Evolutionary conservation across 495 filamentous ascomycete genomes (phyloP).

Genomic region (Penicillium ochrochloron): DNA sequence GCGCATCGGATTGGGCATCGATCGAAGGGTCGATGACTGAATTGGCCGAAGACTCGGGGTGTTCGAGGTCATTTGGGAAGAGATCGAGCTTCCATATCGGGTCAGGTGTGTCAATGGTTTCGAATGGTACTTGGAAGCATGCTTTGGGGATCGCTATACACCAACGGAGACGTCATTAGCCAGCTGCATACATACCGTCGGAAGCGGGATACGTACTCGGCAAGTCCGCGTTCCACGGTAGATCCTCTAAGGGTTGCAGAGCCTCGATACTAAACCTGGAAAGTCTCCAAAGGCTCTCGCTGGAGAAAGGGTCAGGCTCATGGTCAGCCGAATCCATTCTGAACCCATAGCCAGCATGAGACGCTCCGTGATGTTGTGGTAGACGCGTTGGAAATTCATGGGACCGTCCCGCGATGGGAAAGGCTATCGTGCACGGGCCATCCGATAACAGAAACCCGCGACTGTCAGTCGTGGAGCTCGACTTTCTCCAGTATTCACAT

Average conservation of each 20-base stretch:
- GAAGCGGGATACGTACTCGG: slow-evolving; percentile 36
- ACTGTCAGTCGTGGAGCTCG: slow-evolving; percentile 18
- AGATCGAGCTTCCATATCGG: slow-evolving; percentile 42
- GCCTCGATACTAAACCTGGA: slow-evolving; percentile 52
- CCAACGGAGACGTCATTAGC: slow-evolving; percentile 11
- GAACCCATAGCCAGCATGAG: slow-evolving; percentile 28
- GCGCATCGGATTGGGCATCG: slow-evolving; percentile 30
- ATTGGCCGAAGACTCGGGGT: slow-evolving; percentile 23
- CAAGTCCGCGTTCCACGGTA: slow-evolving; percentile 42
- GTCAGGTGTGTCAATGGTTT: slow-evolving; percentile 27
- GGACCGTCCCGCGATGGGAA: slow-evolving; percentile 25
- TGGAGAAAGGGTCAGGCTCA: slow-evolving; percentile 66
- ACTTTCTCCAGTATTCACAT: background rate
- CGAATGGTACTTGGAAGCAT: slow-evolving; percentile 31
- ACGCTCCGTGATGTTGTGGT: slow-evolving; percentile 10
- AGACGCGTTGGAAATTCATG: slow-evolving; percentile 17
- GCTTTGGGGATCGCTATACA: slow-evolving; percentile 36
- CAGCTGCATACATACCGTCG: background rate
- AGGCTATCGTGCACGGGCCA: slow-evolving; percentile 44
- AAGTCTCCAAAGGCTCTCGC: slow-evolving; percentile 67
- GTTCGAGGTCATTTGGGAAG: slow-evolving; percentile 32
- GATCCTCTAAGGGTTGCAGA: slow-evolving; percentile 43
- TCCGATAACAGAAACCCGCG: slow-evolving; percentile 36
- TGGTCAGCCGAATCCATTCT: slow-evolving; percentile 54
- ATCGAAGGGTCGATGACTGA: slow-evolving; percentile 38